phyloP scores from a whole-genome alignment of 2,329 filamentous ascomycete species.

The Talaromyces pinophilus region DNA sequence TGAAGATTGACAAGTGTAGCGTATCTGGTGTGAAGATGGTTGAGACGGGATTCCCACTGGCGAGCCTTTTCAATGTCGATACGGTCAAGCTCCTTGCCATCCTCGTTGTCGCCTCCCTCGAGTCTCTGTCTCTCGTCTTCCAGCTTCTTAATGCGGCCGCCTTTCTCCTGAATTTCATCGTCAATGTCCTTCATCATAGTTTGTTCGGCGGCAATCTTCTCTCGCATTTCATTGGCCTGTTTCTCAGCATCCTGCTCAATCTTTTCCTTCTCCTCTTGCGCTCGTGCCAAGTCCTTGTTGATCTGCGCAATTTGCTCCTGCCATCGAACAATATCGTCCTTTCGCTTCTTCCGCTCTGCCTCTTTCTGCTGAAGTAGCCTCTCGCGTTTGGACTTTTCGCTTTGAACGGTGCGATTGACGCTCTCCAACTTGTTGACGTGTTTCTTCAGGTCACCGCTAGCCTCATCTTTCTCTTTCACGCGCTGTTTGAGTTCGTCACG shows the following conservation, averaged over 20 bases:
- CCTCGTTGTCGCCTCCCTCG: conserved; percentile 51
- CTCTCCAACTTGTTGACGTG: conserved; percentile 79
- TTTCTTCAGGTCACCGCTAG: conserved; percentile 78
- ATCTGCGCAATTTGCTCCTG: conserved; percentile 56
- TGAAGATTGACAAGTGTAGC: conserved; percentile 45
- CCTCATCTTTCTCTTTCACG: conserved; percentile 87
- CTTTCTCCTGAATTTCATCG: conserved; percentile 63
- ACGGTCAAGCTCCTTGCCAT: conserved; percentile 53
- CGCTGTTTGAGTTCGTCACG: conserved; percentile 75
- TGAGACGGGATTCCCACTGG: conserved; percentile 49
- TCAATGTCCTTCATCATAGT: conserved; percentile 58
- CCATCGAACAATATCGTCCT: conserved; percentile 62
- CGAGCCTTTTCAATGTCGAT: conserved; percentile 52
- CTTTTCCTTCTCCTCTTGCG: conserved; percentile 46
- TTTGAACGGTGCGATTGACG: conserved; percentile 77
- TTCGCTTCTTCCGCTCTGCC: conserved; percentile 61
- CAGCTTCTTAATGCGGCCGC: conserved; percentile 60
- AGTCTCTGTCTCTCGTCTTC: conserved; percentile 59
- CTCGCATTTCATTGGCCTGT: conserved; percentile 44
- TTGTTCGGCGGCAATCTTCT: conserved; percentile 50
- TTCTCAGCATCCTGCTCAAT: conserved; percentile 44
- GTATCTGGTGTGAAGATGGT: conserved; percentile 47
- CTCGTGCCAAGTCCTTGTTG: conserved; percentile 50
- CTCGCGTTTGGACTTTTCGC: conserved; percentile 76
- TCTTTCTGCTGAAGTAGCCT: conserved; percentile 61